Evolutionary conservation across 768 basidiomycete genomes (phyloP).

Genomic region (Chiua virens): DNA sequence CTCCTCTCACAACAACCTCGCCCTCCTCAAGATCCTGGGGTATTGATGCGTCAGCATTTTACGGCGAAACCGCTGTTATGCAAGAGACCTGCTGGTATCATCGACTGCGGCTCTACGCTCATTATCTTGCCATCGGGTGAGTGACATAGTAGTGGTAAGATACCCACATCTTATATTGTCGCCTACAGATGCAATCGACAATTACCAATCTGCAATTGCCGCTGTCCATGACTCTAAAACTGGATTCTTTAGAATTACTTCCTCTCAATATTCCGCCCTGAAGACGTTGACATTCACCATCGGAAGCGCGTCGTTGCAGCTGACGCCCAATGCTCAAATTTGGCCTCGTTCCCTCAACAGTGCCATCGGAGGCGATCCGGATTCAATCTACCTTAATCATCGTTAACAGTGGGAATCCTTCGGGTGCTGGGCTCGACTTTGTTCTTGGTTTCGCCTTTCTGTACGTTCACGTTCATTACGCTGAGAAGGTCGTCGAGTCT

Average conservation of each 20-base stretch:
- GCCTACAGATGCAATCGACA: slow-evolving; percentile 31
- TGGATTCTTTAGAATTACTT: slow-evolving; percentile 30
- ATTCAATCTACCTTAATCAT: slow-evolving; percentile 31
- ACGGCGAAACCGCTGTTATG: too few species aligned
- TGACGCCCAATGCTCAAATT: slow-evolving; percentile 20
- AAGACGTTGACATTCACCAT: slow-evolving; percentile 28
- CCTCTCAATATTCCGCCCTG: slow-evolving; percentile 25
- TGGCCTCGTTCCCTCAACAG: too few species aligned
- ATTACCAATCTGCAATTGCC: slow-evolving; percentile 28
- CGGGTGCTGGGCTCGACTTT: slow-evolving; percentile 23
- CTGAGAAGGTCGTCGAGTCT: too few species aligned
- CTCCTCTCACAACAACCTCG: slow-evolving; percentile 17
- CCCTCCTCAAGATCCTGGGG: slow-evolving; percentile 29
- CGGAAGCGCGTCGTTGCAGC: slow-evolving; percentile 9
- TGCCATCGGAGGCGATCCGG: neutral
- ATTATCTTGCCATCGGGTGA: slow-evolving; percentile 25
- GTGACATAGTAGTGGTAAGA: neutral
- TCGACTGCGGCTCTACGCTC: slow-evolving; percentile 22
- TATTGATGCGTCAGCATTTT: slow-evolving; percentile 16
- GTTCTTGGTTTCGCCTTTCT: slow-evolving; percentile 21
- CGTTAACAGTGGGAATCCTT: slow-evolving; percentile 20
- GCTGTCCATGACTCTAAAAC: slow-evolving; percentile 24
- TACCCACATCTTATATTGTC: neutral
- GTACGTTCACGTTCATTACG: neutral
- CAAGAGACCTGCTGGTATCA: slow-evolving; percentile 4